Base-by-base conservation (phyloP, 371 early-diverging fungal species). In the Mucor indicus region DNA sequence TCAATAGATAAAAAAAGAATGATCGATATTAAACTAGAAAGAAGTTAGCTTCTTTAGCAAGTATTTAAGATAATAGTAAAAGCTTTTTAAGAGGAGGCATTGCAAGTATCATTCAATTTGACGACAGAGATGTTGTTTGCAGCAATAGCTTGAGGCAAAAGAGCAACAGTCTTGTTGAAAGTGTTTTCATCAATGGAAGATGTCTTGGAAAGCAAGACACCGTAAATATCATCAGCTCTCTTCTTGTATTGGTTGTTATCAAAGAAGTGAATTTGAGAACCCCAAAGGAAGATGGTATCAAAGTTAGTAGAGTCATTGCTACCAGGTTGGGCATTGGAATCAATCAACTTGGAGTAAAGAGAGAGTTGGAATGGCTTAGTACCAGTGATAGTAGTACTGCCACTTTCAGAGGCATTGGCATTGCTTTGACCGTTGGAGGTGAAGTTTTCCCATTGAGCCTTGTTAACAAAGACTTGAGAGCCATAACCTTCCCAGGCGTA, bases 401-500 rank as follows among this genome's bases (percentile, higher is more conserved):
- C 54, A 27, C 29, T 30, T n/a, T 53, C 33, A 19, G 53, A 17
- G n/a, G 38, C 4, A 8, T 44, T 44, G 7, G 20, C 19, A 21
- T 21, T 33, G 30, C 30, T 50, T 15, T 27, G 17, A 6, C 46
- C 54, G 11, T 33, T 33, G 24, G 38, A 39, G 11, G 60, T 60
- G 12, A 60, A 50, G 29, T 60, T 47, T 4, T 46, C 36, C 60
- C 60, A 60, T 31, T 40, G 39, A 35, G 6, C 44, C n/a, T 42
- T 25, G 33, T 60, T 60, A 7, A 60, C 60, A 47, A 50, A 60
- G 19, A 60, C 27, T 46, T 54, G 55, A 21, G 60, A 60, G 11
- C 19, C 38, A 23, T 50, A 60, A 6, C 50, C 55, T 7, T 40
- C 25, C 60, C 60, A 60, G 13, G 23, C 15, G 8, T 38, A 41